These are phyloP conservation scores for Lasiosphaeriaceae sp. DNA, from an alignment of 495 filamentous ascomycete genomes.

Conservation along the genomic window DNA sequence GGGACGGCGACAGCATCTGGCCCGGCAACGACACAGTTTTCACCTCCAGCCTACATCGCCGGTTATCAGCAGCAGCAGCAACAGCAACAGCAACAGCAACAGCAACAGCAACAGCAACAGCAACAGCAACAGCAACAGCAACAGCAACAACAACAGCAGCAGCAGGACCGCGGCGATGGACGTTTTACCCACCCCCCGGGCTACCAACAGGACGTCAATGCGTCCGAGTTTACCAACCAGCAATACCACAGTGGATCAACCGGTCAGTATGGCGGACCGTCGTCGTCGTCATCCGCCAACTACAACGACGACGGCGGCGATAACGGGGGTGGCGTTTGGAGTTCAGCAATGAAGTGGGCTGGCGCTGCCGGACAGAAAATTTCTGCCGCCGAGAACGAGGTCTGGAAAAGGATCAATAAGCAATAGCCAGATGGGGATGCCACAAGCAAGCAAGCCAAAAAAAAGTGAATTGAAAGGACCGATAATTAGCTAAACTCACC, in stretches of 20 bases:
- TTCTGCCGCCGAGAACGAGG: conserved; percentile 59
- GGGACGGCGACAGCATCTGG: conserved; percentile 30
- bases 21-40: conserved; percentile 8
- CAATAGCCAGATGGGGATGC: conserved; percentile 19
- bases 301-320: conserved; percentile 17
- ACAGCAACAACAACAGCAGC: too few species aligned
- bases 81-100: too few species aligned
- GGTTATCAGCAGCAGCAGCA: conserved; percentile 2
- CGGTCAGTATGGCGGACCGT: not conserved
- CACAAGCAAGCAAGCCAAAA: not conserved
- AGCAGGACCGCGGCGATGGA: not conserved
- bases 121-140: too few species aligned
- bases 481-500: not conserved
- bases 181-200: conserved; percentile 23
- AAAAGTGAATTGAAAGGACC: not conserved
- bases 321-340: conserved; percentile 48
- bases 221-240: conserved; percentile 30
- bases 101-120: too few species aligned
- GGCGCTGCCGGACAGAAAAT: conserved; percentile 58
- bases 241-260: conserved; percentile 8
- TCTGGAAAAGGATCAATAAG: conserved; percentile 68
- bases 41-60: conserved; percentile 4
- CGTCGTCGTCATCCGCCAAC: too few species aligned
- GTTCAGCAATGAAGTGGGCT: conserved; percentile 57
- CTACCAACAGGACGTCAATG: conserved; percentile 53